phyloP scores from a whole-genome alignment of 805 yeast species.

The Saccharomycopsis selenospora region DNA sequence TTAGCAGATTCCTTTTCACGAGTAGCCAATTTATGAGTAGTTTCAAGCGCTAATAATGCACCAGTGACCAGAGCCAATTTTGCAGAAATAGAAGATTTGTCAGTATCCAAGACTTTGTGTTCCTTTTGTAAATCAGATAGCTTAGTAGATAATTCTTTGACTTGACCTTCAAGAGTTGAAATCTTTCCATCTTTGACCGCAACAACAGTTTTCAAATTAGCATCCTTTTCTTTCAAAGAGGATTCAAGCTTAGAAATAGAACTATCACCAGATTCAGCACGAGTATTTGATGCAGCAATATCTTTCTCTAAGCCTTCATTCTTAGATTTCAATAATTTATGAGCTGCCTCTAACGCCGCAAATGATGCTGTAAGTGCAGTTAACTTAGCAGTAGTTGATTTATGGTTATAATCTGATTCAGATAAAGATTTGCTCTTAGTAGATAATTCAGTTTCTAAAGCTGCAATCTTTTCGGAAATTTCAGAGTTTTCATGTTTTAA shows the following conservation, averaged over 20 bases:
- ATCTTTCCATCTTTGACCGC: neutral
- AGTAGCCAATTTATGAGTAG: conserved; percentile 25
- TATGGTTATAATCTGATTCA: neutral
- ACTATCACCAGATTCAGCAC: neutral
- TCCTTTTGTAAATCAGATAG: conserved; percentile 2
- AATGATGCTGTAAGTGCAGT: neutral
- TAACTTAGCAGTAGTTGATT: neutral
- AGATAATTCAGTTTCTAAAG: neutral
- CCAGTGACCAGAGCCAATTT: conserved; percentile 15
- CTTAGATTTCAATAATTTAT: conserved; percentile 3
- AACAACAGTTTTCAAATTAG: neutral
- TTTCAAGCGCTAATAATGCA: conserved; percentile 17
- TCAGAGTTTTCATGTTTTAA: neutral
- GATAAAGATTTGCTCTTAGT: neutral
- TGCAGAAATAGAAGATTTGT: conserved; percentile 9
- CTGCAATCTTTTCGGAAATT: neutral
- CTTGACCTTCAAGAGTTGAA: conserved; percentile 1
- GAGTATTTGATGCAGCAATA: neutral
- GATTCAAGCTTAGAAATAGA: neutral
- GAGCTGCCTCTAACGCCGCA: neutral
- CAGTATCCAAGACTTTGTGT: conserved; percentile 3
- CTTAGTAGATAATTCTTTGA: neutral
- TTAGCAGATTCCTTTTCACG: conserved; percentile 14
- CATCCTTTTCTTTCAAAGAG: neutral
- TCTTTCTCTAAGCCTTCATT: neutral